Evolutionary conservation across 2,329 filamentous ascomycete species (phyloP).

Genomic region (Ophioceras dolichostomum): DNA sequence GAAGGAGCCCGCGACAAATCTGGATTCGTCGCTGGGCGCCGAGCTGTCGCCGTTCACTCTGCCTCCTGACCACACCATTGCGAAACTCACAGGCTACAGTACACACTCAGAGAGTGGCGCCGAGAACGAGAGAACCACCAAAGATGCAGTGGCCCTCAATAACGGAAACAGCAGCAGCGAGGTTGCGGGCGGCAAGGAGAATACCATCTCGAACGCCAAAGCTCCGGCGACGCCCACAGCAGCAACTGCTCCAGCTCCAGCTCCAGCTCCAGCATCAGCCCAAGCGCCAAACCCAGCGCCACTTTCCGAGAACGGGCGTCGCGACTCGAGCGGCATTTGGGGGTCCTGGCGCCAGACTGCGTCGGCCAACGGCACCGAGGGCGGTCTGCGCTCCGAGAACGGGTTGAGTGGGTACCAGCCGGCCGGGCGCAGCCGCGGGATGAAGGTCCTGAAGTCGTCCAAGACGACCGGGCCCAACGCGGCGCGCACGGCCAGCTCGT

Average conservation of each 20-base stretch:
- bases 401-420: conserved; percentile 58
- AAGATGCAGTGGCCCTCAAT: conserved; percentile 11
- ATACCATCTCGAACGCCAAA: conserved; percentile 2
- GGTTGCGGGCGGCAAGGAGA: conserved; percentile 8
- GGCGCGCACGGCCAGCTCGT: conserved; percentile 32
- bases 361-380: conserved; percentile 35
- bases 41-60: conserved; percentile 9
- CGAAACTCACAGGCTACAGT: conserved; percentile 16
- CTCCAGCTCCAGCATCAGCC: too few species aligned
- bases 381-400: conserved; percentile 34
- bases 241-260: too few species aligned
- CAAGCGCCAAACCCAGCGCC: too few species aligned
- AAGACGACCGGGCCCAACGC: conserved; percentile 41
- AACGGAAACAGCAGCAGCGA: background rate
- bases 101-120: conserved; percentile 29
- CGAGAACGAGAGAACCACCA: conserved; percentile 27
- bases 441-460: conserved; percentile 80
- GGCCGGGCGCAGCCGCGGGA: conserved; percentile 52
- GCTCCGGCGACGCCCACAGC: conserved; percentile 5
- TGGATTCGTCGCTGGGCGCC: conserved; percentile 15
- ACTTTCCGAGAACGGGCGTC: conserved; percentile 19
- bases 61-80: too few species aligned
- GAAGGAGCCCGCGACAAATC: conserved; percentile 16
- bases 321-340: conserved; percentile 48
- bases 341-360: conserved; percentile 56